Conservation (phyloP, 2,329 filamentous ascomycete genomes). For the Pseudocercospora fijiensis region DNA sequence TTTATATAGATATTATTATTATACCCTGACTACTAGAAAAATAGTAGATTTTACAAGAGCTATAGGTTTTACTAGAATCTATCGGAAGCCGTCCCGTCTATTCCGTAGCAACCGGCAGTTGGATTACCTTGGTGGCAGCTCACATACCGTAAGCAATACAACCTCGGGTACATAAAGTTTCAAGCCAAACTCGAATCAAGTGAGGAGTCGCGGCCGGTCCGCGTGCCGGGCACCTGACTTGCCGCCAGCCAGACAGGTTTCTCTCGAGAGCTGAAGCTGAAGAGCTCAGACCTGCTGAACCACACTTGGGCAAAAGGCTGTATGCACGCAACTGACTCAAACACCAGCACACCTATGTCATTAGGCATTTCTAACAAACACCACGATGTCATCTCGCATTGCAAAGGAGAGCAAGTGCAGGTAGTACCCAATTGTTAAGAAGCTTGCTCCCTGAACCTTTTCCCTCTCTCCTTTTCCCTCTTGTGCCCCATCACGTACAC, state of each 20-base stretch:
- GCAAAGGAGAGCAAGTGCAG: not conserved
- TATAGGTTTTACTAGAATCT: too few relatives aligned
- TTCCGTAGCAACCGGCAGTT: too few relatives aligned
- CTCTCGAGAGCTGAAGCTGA: too few relatives aligned
- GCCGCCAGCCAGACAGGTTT: too few relatives aligned
- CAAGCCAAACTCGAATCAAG: not conserved
- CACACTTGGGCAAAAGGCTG: not conserved
- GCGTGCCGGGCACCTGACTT: not conserved
- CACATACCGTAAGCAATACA: too few relatives aligned
- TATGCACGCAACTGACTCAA: constrained; percentile 3
- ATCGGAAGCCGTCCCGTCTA: too few relatives aligned
- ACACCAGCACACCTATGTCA: constrained; percentile 7
- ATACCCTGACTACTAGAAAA: too few relatives aligned
- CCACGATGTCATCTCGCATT: constrained; percentile 6
- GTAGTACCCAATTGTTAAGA: not conserved
- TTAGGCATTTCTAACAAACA: constrained; percentile 6
- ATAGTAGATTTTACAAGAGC: too few relatives aligned
- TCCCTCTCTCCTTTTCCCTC: not conserved
- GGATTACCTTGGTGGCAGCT: too few relatives aligned
- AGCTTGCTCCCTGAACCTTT: not conserved
- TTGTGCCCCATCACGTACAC: not conserved
- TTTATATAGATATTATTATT: too few relatives aligned
- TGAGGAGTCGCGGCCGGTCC: not conserved
- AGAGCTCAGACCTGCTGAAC: not conserved
- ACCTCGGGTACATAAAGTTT: not conserved